phyloP scores from a whole-genome alignment of 345 rosid genomes.

The Pistacia integerrima region DNA sequence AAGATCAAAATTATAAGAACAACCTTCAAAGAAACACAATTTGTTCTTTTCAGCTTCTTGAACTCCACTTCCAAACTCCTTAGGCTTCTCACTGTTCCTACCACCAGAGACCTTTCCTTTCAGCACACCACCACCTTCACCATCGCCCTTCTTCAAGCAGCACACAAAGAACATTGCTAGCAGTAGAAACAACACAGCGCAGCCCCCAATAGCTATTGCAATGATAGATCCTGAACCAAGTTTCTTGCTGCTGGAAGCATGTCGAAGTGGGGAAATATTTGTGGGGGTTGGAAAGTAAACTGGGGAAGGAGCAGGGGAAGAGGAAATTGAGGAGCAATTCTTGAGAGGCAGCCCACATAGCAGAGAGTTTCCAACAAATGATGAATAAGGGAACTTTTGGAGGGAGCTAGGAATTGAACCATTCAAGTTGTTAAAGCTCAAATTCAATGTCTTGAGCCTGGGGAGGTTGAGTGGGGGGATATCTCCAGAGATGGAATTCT shows the following conservation, averaged over 20 bases:
- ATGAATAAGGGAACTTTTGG: conserved; percentile 41
- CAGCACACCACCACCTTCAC: conserved; percentile 25
- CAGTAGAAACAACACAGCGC: conserved; percentile 43
- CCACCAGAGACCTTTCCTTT: conserved; percentile 39
- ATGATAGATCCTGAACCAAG: conserved; percentile 42
- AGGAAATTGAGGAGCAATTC: conserved; percentile 33
- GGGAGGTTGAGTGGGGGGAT: conserved; percentile 51
- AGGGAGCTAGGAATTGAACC: conserved; percentile 69
- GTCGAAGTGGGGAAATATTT: conserved; percentile 23
- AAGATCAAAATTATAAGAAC: conserved; percentile 61
- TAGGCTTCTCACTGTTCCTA: conserved; percentile 45
- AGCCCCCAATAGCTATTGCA: conserved; percentile 50
- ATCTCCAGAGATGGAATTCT: conserved; percentile 57
- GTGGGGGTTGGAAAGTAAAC: conserved; percentile 33
- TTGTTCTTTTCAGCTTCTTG: conserved; percentile 91
- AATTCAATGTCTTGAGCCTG: conserved; percentile 51
- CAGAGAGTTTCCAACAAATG: conserved; percentile 61
- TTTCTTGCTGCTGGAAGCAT: conserved; percentile 31
- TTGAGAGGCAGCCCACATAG: conserved; percentile 64
- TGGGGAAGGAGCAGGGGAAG: conserved; percentile 43
- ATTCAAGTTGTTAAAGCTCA: conserved; percentile 59
- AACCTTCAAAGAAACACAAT: conserved; percentile 71
- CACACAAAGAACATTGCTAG: conserved; percentile 35
- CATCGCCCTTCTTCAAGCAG: conserved; percentile 41
- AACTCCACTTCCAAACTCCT: conserved; percentile 82